These are phyloP conservation scores for Pyrenophora teres DNA, from an alignment of 2,329 filamentous ascomycete genomes.

Conservation along the genomic window DNA sequence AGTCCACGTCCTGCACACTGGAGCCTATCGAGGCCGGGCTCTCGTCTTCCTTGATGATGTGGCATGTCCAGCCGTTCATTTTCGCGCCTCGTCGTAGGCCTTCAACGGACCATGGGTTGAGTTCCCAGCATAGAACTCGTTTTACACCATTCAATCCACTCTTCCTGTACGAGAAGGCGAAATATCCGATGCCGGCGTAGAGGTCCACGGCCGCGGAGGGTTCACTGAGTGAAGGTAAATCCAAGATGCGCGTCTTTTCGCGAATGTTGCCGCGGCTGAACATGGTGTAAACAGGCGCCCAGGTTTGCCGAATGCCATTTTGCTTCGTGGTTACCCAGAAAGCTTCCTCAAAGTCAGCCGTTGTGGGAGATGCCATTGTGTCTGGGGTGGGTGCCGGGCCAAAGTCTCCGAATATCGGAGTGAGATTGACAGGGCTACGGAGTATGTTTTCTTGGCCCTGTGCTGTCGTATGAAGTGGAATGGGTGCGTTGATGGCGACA, in stretches of 20 bases:
- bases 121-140: constrained; percentile 81
- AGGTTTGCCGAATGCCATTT: constrained; percentile 76
- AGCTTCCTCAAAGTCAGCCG: constrained; percentile 64
- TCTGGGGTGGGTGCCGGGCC: constrained; percentile 54
- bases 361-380: constrained; percentile 29
- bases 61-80: constrained; percentile 47
- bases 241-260: constrained; percentile 79
- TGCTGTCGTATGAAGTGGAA: constrained; percentile 44
- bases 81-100: constrained; percentile 50
- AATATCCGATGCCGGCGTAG: constrained; percentile 94
- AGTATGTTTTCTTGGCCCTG: constrained; percentile 63
- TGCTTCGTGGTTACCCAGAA: constrained; percentile 82
- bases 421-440: constrained; percentile 72
- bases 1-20: constrained; percentile 12
- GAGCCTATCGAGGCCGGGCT: background rate
- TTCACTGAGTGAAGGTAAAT: constrained; percentile 42
- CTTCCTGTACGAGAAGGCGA: constrained; percentile 79
- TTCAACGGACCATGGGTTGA: constrained; percentile 66
- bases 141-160: constrained; percentile 62
- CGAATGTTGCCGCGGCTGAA: constrained; percentile 89
- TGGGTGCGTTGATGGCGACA: constrained; percentile 64
- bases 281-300: constrained; percentile 92
- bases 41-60: constrained; percentile 8
- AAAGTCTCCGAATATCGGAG: constrained; percentile 75
- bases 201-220: constrained; percentile 66